Evolutionary conservation across 345 rosid genomes (phyloP), one percentile per base, ranked within the genome.

Genomic region (Pistacia atlantica): DNA sequence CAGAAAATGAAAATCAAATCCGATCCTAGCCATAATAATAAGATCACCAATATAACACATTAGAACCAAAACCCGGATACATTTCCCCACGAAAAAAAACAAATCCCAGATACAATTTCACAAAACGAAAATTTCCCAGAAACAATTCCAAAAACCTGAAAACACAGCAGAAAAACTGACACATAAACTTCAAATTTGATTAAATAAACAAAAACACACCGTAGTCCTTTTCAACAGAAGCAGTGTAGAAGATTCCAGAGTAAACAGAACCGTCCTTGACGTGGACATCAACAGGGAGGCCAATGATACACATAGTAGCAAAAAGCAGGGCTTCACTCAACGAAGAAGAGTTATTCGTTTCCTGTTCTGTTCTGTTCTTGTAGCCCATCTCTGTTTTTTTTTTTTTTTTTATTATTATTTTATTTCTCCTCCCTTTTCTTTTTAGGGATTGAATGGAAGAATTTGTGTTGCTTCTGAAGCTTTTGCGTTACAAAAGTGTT

Each of bases 201-300:
- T 16, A 37, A 37, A 35, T 60, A 2, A 22, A 70, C 17, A 46
- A 67, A 71, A 79, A 74, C 80, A 37, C 65, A 89, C 95, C 91
- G 38, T 80, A 86, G n/a, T 79, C 90, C 66, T 87, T 84, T 38
- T 89, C 92, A 69, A 89, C 78, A 76, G 93, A 93, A 58, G 95
- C 95, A 67, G 98, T 90, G 84, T 89, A 87, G 81, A 91, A 90
- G 73, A 84, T 77, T 22, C 98, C 98, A 55, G 97, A 90, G 55
- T 81, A 91, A 52, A 90, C 87, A 51, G 98, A 91, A 61, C 98
- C 97, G 69, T 95, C 96, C 78, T 80, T 89, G 79, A 91, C 83
- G 75, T 91, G 90, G 49, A 91, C 98, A 54, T 95, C 94, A 77
- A 90, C 99, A 7, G 89, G 92, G 75, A 86, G 82, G 66, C 92